These are phyloP conservation scores for Mucor lusitanicus DNA, from an alignment of 371 early-diverging fungal species.

Conservation along the genomic window DNA sequence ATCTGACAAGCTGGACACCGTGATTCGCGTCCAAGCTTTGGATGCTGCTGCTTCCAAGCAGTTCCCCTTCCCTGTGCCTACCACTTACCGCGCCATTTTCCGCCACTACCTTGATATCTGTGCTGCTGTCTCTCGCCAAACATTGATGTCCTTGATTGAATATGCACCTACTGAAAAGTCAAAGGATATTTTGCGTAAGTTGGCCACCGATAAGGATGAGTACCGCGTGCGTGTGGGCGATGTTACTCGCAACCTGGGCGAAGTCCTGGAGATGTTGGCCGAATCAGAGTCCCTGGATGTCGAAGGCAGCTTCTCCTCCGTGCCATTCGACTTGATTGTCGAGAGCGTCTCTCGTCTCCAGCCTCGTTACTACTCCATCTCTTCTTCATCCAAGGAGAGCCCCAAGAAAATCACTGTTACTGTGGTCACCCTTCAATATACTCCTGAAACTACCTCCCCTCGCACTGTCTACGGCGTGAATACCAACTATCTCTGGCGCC, in stretches of 20 bases:
- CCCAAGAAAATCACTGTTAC: constrained; percentile 82
- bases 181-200: constrained; percentile 46
- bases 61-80: constrained; percentile 86
- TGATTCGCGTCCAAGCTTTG: constrained; percentile 59
- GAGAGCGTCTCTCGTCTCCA: constrained; percentile 83
- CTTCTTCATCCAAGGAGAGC: constrained; percentile 73
- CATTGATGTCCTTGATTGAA: constrained; percentile 57
- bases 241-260: constrained; percentile 67
- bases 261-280: constrained; percentile 52
- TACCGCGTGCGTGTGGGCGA: constrained; percentile 65
- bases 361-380: constrained; percentile 95
- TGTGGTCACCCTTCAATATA: constrained; percentile 85
- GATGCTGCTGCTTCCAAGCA: constrained; percentile 74
- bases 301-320: constrained; percentile 27
- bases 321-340: constrained; percentile 75
- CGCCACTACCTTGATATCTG: constrained; percentile 91
- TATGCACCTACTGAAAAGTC: constrained; percentile 61
- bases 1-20: constrained; percentile 64
- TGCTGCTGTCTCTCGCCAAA: constrained; percentile 68
- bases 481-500: constrained; percentile 69
- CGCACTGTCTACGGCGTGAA: constrained; percentile 73
- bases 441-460: constrained; percentile 47
- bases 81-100: constrained; percentile 84
- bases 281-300: constrained; percentile 24
- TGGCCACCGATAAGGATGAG: constrained; percentile 76